Evolutionary conservation across 352 stramenopile genomes (phyloP).

Genomic region (Phytophthora colocasiae): DNA sequence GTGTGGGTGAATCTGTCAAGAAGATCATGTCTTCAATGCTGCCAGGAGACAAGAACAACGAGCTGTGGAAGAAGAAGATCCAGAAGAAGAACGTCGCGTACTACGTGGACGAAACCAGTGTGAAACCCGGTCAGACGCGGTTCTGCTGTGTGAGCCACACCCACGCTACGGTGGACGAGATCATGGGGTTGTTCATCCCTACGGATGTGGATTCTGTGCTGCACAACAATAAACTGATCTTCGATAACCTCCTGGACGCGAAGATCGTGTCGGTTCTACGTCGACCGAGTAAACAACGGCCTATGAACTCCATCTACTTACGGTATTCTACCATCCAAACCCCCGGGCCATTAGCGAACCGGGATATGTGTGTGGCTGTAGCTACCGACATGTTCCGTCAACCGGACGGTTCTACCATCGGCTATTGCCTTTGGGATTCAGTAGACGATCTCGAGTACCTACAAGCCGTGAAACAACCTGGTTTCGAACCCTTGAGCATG

Average conservation of each 20-base stretch:
- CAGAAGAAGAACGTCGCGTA: slow-evolving; percentile 48
- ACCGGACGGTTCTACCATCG: slow-evolving; percentile 50
- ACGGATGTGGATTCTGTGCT: slow-evolving; percentile 46
- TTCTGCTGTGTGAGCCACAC: slow-evolving; percentile 62
- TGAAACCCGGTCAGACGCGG: slow-evolving; percentile 41
- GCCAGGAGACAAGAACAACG: slow-evolving; percentile 30
- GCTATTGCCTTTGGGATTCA: slow-evolving; percentile 69
- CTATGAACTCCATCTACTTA: slow-evolving; percentile 41
- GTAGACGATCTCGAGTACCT: slow-evolving; percentile 39
- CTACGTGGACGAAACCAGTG: slow-evolving; percentile 49
- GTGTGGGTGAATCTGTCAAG: slow-evolving; percentile 32
- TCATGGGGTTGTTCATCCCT: slow-evolving; percentile 54
- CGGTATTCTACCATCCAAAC: slow-evolving; percentile 45
- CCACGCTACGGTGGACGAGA: slow-evolving; percentile 40
- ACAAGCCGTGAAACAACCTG: slow-evolving; percentile 12
- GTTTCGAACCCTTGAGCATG: slow-evolving; percentile 30
- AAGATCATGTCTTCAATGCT: slow-evolving; percentile 52
- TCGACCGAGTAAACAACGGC: slow-evolving; percentile 31
- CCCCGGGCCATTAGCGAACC: slow-evolving; percentile 44
- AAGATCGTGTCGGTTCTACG: slow-evolving; percentile 45
- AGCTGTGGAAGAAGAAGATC: slow-evolving; percentile 50
- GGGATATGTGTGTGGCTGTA: slow-evolving; percentile 38
- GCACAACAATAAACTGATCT: slow-evolving; percentile 50
- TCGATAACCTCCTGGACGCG: slow-evolving; percentile 54
- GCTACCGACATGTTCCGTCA: slow-evolving; percentile 43